Conservation (phyloP, 1,284 basidiomycete genomes). For the Pseudozyma sp. region DNA sequence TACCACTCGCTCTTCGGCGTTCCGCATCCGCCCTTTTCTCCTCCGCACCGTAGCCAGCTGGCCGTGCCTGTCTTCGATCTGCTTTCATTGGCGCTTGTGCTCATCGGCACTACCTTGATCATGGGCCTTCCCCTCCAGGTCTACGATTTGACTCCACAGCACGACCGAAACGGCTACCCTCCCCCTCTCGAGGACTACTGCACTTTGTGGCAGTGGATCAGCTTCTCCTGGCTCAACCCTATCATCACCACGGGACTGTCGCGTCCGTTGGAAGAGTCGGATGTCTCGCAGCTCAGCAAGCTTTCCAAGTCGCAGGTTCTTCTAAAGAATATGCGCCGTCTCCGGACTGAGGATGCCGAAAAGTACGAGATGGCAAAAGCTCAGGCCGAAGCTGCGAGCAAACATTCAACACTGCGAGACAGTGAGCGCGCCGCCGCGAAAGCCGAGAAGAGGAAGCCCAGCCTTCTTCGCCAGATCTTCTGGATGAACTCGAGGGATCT, state of each 20-base stretch:
- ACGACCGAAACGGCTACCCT: slow-evolving; percentile 47
- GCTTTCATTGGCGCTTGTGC: slow-evolving; percentile 5
- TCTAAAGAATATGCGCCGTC: slow-evolving; percentile 28
- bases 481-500: slow-evolving; percentile 48
- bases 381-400: slow-evolving; percentile 4
- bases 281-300: slow-evolving; percentile 48
- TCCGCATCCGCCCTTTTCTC: slow-evolving; percentile 14
- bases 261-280: slow-evolving; percentile 44
- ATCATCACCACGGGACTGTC: slow-evolving; percentile 21
- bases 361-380: slow-evolving; percentile 15
- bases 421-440: slow-evolving; percentile 21
- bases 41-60: slow-evolving; percentile 17
- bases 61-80: slow-evolving; percentile 23
- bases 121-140: slow-evolving; percentile 36
- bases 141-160: slow-evolving; percentile 29
- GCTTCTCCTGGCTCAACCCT: slow-evolving; percentile 78
- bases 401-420: neutral
- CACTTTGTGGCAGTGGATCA: slow-evolving; percentile 81
- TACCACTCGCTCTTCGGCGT: slow-evolving; percentile 28
- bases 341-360: slow-evolving; percentile 13
- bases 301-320: slow-evolving; percentile 33
- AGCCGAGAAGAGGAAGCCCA: slow-evolving; percentile 31
- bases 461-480: slow-evolving; percentile 25
- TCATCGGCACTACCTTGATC: slow-evolving; percentile 17
- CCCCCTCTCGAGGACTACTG: slow-evolving; percentile 79